phyloP scores from a whole-genome alignment of 306 rosid species.

The Senna tora region DNA sequence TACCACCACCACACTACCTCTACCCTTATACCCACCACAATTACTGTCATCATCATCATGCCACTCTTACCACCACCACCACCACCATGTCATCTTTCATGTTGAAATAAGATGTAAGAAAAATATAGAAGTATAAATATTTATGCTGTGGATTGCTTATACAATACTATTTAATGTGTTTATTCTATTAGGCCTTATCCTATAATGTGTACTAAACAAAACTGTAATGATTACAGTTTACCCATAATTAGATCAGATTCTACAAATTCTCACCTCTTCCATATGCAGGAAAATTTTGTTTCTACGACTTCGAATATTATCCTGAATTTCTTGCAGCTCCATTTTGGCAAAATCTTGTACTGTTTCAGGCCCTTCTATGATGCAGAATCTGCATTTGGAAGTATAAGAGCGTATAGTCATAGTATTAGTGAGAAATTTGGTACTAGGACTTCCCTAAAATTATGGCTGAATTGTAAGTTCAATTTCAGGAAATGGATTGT shows the following conservation, averaged over 20 bases:
- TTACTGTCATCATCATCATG: neutral
- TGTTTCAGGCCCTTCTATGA: constrained; percentile 95
- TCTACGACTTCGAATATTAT: constrained; percentile 86
- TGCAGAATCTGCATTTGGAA: constrained; percentile 70
- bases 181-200: neutral
- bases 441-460: neutral
- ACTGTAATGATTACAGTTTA: neutral
- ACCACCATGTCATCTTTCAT: neutral
- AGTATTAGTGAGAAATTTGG: neutral
- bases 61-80: constrained; percentile 8
- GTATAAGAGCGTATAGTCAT: neutral
- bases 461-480: neutral
- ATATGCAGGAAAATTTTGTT: constrained; percentile 91
- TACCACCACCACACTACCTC: neutral
- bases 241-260: neutral
- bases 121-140: neutral
- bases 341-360: constrained; percentile 84
- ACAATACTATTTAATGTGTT: neutral
- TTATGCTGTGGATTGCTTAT: neutral
- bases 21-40: neutral
- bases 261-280: constrained; percentile 76
- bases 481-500: neutral
- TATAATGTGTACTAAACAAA: too few relatives aligned
- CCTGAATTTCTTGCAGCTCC: constrained; percentile 91
- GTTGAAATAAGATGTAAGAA: neutral